Percentiles rank a stretch among this genome's conserved stretches.
Evolutionary conservation across 345 rosid species (phyloP).

Genomic region (Fremontodendron californicum): DNA sequence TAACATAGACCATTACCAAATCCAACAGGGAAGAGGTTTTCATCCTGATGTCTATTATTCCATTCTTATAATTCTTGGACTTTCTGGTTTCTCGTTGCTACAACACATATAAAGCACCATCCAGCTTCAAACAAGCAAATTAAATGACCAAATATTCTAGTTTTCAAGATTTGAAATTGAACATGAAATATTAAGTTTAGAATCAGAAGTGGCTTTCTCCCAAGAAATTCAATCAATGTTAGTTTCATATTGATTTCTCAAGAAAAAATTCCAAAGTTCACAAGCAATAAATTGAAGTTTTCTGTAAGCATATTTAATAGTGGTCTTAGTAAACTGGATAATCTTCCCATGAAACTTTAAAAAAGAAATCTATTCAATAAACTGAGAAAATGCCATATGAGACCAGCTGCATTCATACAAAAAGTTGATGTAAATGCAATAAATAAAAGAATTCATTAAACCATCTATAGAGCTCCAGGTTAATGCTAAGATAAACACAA

Average conservation of each 20-base stretch:
- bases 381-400: neutral
- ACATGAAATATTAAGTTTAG: neutral
- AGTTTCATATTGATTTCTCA: neutral
- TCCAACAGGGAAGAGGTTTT: neutral
- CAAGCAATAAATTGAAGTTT: neutral
- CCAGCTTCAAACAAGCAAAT: neutral
- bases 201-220: neutral
- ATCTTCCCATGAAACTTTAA: neutral
- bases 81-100: neutral
- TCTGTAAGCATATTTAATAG: neutral
- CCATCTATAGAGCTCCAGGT: neutral
- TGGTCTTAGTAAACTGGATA: neutral
- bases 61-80: neutral
- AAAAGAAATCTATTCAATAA: neutral
- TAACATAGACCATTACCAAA: neutral
- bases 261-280: neutral
- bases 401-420: neutral
- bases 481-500: neutral
- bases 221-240: neutral
- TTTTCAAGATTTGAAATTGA: neutral
- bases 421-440: neutral
- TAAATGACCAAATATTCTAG: neutral
- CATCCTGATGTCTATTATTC: neutral
- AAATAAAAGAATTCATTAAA: constrained; percentile 9
- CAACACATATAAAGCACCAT: neutral